Evolutionary conservation across 2,329 filamentous ascomycete genomes (phyloP).

Genomic region (Aspergillus flavus): DNA sequence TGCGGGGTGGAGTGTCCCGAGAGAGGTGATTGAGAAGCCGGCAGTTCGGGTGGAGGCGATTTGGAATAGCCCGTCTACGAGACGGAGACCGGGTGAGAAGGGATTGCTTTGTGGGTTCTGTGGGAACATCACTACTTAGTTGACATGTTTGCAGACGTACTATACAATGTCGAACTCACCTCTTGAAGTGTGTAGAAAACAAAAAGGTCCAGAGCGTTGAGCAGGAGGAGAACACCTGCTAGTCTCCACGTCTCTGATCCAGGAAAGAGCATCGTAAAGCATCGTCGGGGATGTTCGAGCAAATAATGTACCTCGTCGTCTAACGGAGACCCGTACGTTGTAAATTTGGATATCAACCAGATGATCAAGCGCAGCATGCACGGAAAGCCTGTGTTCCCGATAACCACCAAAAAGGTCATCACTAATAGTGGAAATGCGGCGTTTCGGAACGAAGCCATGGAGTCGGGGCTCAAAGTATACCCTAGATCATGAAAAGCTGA

Average conservation of each 20-base stretch:
- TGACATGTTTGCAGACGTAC: not conserved
- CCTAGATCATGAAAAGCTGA: constrained; percentile 91
- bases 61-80: constrained; percentile 86
- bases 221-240: constrained; percentile 74
- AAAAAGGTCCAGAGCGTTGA: constrained; percentile 81
- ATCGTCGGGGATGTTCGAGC: constrained; percentile 88
- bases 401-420: constrained; percentile 82
- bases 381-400: constrained; percentile 91
- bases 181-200: constrained; percentile 84
- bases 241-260: constrained; percentile 89
- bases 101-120: constrained; percentile 1
- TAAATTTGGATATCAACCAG: constrained; percentile 72
- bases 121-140: not conserved
- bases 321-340: constrained; percentile 64
- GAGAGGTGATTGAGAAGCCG: constrained; percentile 79
- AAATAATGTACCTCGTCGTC: constrained; percentile 88
- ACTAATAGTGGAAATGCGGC: constrained; percentile 73
- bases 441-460: constrained; percentile 82
- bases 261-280: constrained; percentile 91
- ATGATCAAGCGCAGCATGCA: constrained; percentile 91
- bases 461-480: constrained; percentile 85
- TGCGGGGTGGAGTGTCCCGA: constrained; percentile 78
- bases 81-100: constrained; percentile 52
- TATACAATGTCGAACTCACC: constrained; percentile 52
- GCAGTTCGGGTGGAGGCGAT: constrained; percentile 87